phyloP scores from a whole-genome alignment of 495 filamentous ascomycete genomes.

The Podospora australis region DNA sequence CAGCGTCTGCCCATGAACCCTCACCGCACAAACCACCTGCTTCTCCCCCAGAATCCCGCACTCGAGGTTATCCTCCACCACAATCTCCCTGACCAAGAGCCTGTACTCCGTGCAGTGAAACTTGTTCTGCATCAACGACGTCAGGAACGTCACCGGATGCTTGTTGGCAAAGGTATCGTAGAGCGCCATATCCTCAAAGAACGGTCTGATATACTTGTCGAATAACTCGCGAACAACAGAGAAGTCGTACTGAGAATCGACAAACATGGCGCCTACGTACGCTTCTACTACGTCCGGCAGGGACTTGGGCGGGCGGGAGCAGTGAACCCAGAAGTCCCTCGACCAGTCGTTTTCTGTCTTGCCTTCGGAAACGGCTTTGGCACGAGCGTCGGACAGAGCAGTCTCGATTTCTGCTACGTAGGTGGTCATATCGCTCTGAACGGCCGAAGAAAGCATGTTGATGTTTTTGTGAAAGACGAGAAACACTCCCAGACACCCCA shows the following conservation, averaged over 20 bases:
- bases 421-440: slow-evolving; percentile 58
- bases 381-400: slow-evolving; percentile 43
- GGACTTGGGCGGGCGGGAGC: slow-evolving; percentile 72
- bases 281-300: slow-evolving; percentile 86
- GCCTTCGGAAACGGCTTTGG: slow-evolving; percentile 27
- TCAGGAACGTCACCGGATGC: slow-evolving; percentile 59
- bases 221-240: slow-evolving; percentile 70
- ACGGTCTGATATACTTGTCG: slow-evolving; percentile 60
- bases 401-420: slow-evolving; percentile 64
- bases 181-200: slow-evolving; percentile 79
- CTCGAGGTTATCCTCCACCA: slow-evolving; percentile 15
- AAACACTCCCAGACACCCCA: slow-evolving; percentile 71
- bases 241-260: slow-evolving; percentile 83
- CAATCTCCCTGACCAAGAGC: slow-evolving; percentile 14
- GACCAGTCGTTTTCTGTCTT: slow-evolving; percentile 39
- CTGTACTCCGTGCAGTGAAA: slow-evolving; percentile 47
- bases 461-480: slow-evolving; percentile 74
- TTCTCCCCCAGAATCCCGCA: slow-evolving; percentile 30
- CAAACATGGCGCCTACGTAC: slow-evolving; percentile 84
- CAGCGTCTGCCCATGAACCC: slow-evolving; percentile 67
- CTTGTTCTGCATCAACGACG: slow-evolving; percentile 35
- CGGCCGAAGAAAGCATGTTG: slow-evolving; percentile 47
- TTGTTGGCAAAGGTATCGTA: slow-evolving; percentile 87
- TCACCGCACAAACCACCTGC: slow-evolving; percentile 61
- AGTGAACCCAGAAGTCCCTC: slow-evolving; percentile 72